Conservation (phyloP, 495 filamentous ascomycete species). For the Bathelium albidoporum region DNA sequence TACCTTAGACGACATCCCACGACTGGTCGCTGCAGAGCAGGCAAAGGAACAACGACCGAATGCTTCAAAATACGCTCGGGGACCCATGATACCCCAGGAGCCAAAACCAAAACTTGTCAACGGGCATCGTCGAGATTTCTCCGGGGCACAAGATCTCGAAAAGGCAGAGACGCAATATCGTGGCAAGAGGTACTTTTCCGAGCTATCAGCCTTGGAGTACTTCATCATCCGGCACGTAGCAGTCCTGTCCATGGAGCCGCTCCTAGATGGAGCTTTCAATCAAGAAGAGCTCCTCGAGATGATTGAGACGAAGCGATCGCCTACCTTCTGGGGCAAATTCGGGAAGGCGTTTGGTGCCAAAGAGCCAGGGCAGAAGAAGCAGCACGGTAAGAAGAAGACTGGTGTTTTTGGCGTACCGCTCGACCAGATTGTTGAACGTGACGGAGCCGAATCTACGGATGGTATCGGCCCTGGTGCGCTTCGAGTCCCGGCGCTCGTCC, state of each 20-base stretch:
- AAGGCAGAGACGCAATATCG: conserved; percentile 37
- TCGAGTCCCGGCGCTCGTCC: conserved; percentile 76
- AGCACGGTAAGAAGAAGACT: conserved; percentile 70
- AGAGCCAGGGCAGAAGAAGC: conserved; percentile 53
- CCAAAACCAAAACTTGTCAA: conserved; percentile 58
- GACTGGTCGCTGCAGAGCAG: conserved; percentile 91
- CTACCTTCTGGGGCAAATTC: conserved; percentile 92
- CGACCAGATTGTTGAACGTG: conserved; percentile 79
- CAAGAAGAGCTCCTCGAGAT: conserved; percentile 90
- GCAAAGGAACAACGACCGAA: conserved; percentile 84
- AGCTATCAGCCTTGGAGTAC: conserved; percentile 89
- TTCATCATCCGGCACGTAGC: conserved; percentile 95
- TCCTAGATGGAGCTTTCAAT: conserved; percentile 81
- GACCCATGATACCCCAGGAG: conserved; percentile 58
- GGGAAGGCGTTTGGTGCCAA: conserved; percentile 79
- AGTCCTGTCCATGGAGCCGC: conserved; percentile 87
- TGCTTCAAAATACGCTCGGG: conserved; percentile 65
- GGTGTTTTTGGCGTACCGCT: conserved; percentile 82
- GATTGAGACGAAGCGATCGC: conserved; percentile 80
- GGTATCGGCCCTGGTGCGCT: conserved; percentile 87
- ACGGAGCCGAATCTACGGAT: conserved; percentile 90
- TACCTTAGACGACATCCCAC: conserved; percentile 93
- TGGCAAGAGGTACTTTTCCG: conserved; percentile 81
- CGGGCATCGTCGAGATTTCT: conserved; percentile 72
- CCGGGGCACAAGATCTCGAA: conserved; percentile 50